Evolutionary conservation across 2,329 filamentous ascomycete species (phyloP).

Genomic region (Aspergillus sp.): DNA sequence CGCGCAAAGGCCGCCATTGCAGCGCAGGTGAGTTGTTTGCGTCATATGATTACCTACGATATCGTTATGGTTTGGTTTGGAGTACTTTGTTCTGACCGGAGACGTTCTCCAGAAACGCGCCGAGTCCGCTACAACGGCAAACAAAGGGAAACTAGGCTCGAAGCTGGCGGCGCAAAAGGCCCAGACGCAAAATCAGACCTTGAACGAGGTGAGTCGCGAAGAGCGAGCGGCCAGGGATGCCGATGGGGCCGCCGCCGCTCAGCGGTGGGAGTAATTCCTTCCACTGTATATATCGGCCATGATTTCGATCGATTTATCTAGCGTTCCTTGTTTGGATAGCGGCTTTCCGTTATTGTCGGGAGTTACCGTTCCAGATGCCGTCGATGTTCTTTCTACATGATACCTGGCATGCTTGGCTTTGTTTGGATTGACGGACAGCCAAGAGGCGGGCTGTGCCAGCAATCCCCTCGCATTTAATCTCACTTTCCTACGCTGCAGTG

Average conservation of each 20-base stretch:
- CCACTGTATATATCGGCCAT: not conserved
- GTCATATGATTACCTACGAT: not conserved
- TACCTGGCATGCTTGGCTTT: too few relatives aligned
- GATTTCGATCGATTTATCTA: not conserved
- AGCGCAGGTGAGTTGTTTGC: constrained; percentile 67
- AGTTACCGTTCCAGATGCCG: too few relatives aligned
- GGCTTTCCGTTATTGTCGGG: too few relatives aligned
- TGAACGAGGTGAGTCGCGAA: constrained; percentile 66
- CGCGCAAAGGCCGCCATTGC: constrained; percentile 73
- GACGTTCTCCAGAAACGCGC: constrained; percentile 60
- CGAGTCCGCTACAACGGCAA: constrained; percentile 46
- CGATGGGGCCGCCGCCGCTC: constrained; percentile 59
- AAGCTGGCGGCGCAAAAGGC: constrained; percentile 75
- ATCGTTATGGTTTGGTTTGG: not conserved
- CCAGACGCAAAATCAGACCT: constrained; percentile 65
- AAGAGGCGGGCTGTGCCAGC: too few relatives aligned
- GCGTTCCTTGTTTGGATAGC: too few relatives aligned
- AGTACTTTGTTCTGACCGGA: not conserved
- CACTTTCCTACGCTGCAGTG: too few relatives aligned
- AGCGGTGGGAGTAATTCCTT: constrained; percentile 55
- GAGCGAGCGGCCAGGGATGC: constrained; percentile 67
- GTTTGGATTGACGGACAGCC: too few relatives aligned
- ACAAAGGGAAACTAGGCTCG: constrained; percentile 66
- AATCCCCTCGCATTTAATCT: too few relatives aligned
- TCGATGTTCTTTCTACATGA: too few relatives aligned